These are phyloP conservation scores for Apiotrichum sp. DNA, from an alignment of 1,284 basidiomycete genomes.

Conservation along the genomic window DNA sequence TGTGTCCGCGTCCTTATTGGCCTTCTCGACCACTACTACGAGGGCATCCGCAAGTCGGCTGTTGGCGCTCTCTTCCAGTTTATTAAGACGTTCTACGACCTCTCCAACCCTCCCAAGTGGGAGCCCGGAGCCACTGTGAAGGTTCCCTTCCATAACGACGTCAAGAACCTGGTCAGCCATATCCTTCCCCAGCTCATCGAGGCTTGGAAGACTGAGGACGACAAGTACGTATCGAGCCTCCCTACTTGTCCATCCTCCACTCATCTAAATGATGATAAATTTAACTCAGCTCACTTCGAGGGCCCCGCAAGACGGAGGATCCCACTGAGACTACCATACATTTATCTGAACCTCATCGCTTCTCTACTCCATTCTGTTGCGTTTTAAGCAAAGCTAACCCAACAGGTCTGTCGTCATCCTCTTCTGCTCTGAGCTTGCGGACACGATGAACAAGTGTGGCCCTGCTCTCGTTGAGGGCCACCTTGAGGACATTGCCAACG, in stretches of 20 bases:
- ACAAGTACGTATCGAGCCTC: conserved; percentile 68
- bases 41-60: conserved; percentile 94
- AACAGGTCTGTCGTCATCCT: conserved; percentile 76
- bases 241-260: conserved; percentile 3
- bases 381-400: conserved; percentile 6
- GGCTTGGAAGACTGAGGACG: conserved; percentile 91
- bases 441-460: conserved; percentile 85
- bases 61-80: conserved; percentile 84
- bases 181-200: conserved; percentile 73
- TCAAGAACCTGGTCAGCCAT: conserved; percentile 74
- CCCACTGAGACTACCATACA: conserved; percentile 55
- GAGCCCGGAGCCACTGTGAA: conserved; percentile 59
- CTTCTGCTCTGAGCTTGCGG: conserved; percentile 78
- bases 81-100: conserved; percentile 85
- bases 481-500: conserved; percentile 69
- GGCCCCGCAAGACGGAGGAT: conserved; percentile 38
- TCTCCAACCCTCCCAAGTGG: conserved; percentile 79
- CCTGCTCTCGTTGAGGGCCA: conserved; percentile 68
- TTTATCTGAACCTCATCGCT: conserved; percentile 34
- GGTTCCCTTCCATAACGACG: conserved; percentile 63
- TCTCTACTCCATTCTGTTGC: not conserved
- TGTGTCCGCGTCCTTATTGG: conserved; percentile 73
- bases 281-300: conserved; percentile 86
- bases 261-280: conserved; percentile 55
- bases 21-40: conserved; percentile 91